Percentiles rank a stretch among this genome's conserved stretches.
These are phyloP conservation scores for Thamnidium elegans DNA, from an alignment of 192 early-diverging fungal genomes.

Conservation along the genomic window DNA sequence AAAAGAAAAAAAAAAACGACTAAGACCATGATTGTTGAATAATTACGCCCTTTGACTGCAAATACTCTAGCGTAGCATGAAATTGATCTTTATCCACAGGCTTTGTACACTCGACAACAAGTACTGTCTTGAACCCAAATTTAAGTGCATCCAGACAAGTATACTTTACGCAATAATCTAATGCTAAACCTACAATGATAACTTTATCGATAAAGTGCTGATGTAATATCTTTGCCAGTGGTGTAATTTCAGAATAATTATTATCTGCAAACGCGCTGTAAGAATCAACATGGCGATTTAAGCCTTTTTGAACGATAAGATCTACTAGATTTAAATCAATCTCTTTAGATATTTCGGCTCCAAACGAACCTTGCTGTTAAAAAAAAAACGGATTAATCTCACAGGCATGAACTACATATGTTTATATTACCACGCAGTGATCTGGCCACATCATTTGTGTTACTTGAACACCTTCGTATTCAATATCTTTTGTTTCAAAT, in stretches of 20 bases:
- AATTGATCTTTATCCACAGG: constrained; percentile 17
- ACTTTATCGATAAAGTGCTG: constrained; percentile 18
- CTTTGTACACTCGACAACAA: constrained; percentile 24
- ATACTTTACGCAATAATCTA: constrained; percentile 33
- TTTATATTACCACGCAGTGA: constrained; percentile 34
- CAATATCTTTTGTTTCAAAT: constrained; percentile 18
- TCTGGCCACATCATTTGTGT: constrained; percentile 28
- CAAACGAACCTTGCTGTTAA: constrained; percentile 19
- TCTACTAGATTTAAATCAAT: constrained; percentile 1
- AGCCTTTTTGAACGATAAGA: constrained; percentile 17
- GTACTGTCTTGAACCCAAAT: constrained; percentile 31
- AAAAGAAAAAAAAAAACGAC: no score
- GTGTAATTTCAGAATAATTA: constrained; percentile 20
- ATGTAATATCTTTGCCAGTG: constrained; percentile 25
- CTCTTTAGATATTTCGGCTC: constrained; percentile 8
- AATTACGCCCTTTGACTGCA: constrained; percentile 2
- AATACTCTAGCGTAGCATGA: not conserved
- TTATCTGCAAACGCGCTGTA: constrained; percentile 36
- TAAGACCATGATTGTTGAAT: no score
- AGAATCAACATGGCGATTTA: constrained; percentile 30
- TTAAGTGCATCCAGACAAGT: constrained; percentile 31
- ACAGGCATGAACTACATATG: not conserved
- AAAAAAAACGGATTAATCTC: not conserved
- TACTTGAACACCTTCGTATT: constrained; percentile 13
- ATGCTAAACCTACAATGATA: constrained; percentile 22